Base-by-base conservation (phyloP, 306 rosid species). In the Trifolium repens region DNA sequence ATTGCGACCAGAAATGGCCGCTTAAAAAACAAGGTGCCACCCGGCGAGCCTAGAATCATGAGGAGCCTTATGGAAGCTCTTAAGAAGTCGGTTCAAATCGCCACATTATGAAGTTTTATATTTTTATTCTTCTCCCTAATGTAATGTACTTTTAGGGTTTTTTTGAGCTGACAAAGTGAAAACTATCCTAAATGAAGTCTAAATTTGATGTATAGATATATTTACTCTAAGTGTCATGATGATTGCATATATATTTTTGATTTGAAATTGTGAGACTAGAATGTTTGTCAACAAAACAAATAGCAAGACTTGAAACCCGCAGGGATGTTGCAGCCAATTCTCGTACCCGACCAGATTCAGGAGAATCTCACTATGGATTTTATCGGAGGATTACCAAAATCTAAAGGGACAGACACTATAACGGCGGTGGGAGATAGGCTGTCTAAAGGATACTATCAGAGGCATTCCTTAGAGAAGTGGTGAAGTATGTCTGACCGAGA, bases 11-110 rank as follows among this genome's bases (percentile, higher is more conserved):
- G 96, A 88, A 88, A 92, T 75, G 97, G 99, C 22, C 88, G 77
- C 59, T 62, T 78, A 24, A 94, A 92, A 77, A 90, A 90, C 69
- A 80, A 76, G 66, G 78, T 85, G 30, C 93, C 86, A n/a, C 97
- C 97, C 0, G 97, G 99, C 43, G 97, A 94, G 67, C 92, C 96
- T 13, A 90, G 99, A 78, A 90, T 94, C 40, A 94, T 94, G 97
- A 88, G 96, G 76, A 91, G 96, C 69, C 96, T 92, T 74, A 84
- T 87, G 72, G 60, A 63, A 76, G 99, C 99, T 78, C 93, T 94
- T 50, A 80, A 89, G 81, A 92, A 85, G 75, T 90, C 97, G 0
- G 92, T 94, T 84, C 83, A 89, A 83, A 94, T 94, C 4, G 84
- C 97, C 26, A 82, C 77, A 79, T 75, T 88, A 66, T 90, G 84